Conservation (phyloP, 2,329 filamentous ascomycete species). For the Apiospora pterosperma region DNA sequence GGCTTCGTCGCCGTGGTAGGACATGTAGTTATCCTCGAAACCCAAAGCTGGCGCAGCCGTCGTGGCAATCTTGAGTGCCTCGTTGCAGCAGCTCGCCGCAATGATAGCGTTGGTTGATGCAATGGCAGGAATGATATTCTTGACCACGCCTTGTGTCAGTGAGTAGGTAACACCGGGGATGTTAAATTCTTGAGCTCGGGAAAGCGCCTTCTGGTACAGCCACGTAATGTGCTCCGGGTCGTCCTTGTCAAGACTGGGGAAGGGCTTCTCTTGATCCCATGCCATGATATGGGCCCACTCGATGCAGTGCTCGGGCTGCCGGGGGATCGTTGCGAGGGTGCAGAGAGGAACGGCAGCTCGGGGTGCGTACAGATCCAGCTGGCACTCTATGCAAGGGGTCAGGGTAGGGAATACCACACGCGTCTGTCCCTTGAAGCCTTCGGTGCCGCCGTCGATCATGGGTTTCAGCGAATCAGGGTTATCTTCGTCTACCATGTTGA, state of each 20-base stretch:
- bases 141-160: constrained; percentile 94
- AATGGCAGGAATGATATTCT: constrained; percentile 98
- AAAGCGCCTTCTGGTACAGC: constrained; percentile 82
- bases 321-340: constrained; percentile 91
- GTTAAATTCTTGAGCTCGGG: constrained; percentile 80
- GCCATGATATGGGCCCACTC: constrained; percentile 99
- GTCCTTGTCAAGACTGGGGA: constrained; percentile 86
- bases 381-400: constrained; percentile 96
- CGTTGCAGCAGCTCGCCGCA: constrained; percentile 92
- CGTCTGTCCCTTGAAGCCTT: constrained; percentile 97
- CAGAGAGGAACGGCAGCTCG: constrained; percentile 94
- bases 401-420: constrained; percentile 89
- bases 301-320: constrained; percentile 96
- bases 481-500: constrained; percentile 83
- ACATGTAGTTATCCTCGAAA: constrained; percentile 89
- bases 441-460: constrained; percentile 92
- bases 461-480: constrained; percentile 87
- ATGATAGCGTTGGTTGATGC: constrained; percentile 97
- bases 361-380: constrained; percentile 98
- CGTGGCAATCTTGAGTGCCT: constrained; percentile 92
- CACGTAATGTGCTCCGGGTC: constrained; percentile 97
- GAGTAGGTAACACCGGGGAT: constrained; percentile 93
- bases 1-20: constrained; percentile 94
- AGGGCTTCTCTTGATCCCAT: constrained; percentile 85
- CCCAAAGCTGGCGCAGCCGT: constrained; percentile 77